Percentiles rank a stretch among this genome's conserved stretches.
These are phyloP conservation scores for Nemania sp. DNA, from an alignment of 2,329 filamentous ascomycete species.

Conservation along the genomic window DNA sequence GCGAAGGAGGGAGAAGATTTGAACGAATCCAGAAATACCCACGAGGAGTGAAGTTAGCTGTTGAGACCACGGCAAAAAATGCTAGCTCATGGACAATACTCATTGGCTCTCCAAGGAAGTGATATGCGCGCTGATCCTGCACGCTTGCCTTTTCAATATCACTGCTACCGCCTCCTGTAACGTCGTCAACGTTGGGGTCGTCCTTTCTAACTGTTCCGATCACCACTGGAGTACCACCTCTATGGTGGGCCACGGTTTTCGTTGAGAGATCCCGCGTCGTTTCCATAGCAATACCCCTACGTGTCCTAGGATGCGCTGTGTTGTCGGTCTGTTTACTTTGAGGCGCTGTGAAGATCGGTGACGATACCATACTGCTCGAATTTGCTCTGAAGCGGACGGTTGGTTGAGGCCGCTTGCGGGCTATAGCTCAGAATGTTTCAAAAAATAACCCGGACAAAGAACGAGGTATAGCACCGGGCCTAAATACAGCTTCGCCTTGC, in stretches of 20 bases:
- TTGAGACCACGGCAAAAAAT: constrained; percentile 37
- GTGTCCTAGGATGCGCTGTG: not conserved
- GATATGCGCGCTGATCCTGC: constrained; percentile 30
- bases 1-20: not conserved
- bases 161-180: constrained; percentile 28
- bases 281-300: not conserved
- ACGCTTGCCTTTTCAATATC: constrained; percentile 30
- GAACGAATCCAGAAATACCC: constrained; percentile 11
- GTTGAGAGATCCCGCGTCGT: not conserved
- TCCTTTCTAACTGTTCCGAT: not conserved
- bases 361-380: constrained; percentile 4
- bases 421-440: not conserved
- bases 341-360: not conserved
- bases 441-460: not conserved
- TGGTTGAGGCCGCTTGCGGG: not conserved
- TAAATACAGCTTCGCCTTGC: constrained; percentile 13
- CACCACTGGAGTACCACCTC: not conserved
- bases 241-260: not conserved
- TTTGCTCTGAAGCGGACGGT: not conserved
- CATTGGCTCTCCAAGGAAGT: constrained; percentile 39
- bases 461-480: not conserved
- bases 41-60: constrained; percentile 41
- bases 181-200: constrained; percentile 17
- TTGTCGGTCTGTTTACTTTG: constrained; percentile 1
- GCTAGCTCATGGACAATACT: constrained; percentile 34